Base-by-base conservation (phyloP, 345 rosid genomes). In the Adansonia digitata region DNA sequence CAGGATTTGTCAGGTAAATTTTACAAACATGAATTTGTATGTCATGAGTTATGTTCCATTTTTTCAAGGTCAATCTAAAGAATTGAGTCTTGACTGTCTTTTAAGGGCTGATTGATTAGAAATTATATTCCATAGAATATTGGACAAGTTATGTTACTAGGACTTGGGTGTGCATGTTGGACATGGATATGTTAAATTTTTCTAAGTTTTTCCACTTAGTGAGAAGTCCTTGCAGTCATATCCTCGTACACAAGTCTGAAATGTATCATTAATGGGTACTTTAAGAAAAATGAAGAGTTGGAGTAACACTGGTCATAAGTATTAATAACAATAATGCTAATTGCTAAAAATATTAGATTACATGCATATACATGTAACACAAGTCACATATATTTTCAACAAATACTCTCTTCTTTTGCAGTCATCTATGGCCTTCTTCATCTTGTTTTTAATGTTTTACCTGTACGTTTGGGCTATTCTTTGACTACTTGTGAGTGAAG, bases 1-100 rank as follows among this genome's bases (percentile, higher is more conserved):
- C 94, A 57, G 99, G 99, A 81, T 83, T 53, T 80, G 9, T 87
- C 82, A 90, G 99, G 98, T 94, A 81, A 62, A 76, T 27, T 40
- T 63, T 60, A 1, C n/a, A 26, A 67, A 27, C 4, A 39, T 22
- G 39, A 4, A 12, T 43, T 43, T 43, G 56, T 40, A 66, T 52
- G 42, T 31, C 22, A 29, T 17, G 39, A 22, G 61, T 29, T 7
- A 63, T 10, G 20, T 69, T 40, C 27, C 66, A 1, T 34, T 12
- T 75, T 18, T 51, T 7, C 37, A 14, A 52, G 7, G 7, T 4
- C 29, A 5, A 14, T 8, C 5, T 5, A 4, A 22, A 49, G 52
- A 10, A 27, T 60, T 11, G 13, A 22, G 70, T 42, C 17, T 17
- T 12, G 22, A 24, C 14, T n/a, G 13, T 29, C 72, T 7, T 14